Base-by-base conservation (phyloP, 768 basidiomycete species). In the Tephrocybe sp. region DNA sequence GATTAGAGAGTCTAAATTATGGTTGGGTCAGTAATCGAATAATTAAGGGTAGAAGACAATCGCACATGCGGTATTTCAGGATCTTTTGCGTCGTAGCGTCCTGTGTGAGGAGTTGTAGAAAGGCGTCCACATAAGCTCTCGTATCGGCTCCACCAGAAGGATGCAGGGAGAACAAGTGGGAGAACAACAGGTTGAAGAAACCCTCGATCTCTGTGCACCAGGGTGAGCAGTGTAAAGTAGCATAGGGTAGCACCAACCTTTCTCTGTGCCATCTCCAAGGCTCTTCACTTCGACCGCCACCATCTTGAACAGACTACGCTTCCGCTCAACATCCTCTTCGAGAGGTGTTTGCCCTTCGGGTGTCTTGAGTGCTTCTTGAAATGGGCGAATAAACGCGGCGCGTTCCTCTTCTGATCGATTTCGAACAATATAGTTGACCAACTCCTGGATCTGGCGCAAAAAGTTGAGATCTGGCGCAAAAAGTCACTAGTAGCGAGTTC, bases 111-210 rank as follows among this genome's bases (percentile, higher is more conserved):
- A 72, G 47, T 89, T 81, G 21, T 76, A 74, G 54, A 69, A 68
- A 38, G 87, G 66, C 39, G 91, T 71, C 24, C 69, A 61, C 13
- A 66, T 60, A 36, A 86, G 59, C 64, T 59, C 71, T 79, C n/a
- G 73, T 73, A 64, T 86, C 82, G 15, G 78, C 63, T 5, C 82
- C 77, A 48, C 80, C 76, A 39, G 69, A 52, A 6, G 80, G 67
- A 67, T 80, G 85, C 21, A 88, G 69, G 9, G 77, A 66, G 55
- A 88, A 77, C 31, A 91, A 62, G 69, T 92, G 88, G 2, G 89
- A 79, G 60, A 80, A 86, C 35, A 92, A 63, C 27, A 92, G 76
- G 66, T 92, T 92, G 76, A 91, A 92, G 67, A 92, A 92, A 16
- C 91, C 91, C 69, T 92, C 89, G 54, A 84, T 83, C 69, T 93